Base-by-base conservation (phyloP, 2,329 filamentous ascomycete genomes). In the Pseudogymnoascus sp. region DNA sequence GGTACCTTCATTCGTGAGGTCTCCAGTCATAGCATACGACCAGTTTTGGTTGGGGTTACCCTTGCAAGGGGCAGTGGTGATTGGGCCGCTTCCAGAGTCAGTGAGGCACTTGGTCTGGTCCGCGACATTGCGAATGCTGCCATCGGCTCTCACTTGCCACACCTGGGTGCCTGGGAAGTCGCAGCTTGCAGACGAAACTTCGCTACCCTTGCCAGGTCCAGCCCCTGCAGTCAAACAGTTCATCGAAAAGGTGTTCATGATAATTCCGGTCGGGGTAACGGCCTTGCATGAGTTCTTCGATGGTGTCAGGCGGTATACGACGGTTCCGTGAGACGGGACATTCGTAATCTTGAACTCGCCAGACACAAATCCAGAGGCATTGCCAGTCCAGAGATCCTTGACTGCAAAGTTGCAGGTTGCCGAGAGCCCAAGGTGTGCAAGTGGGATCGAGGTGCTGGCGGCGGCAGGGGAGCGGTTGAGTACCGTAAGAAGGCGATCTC, bases 221-320 rank as follows among this genome's bases (percentile, higher is more conserved):
- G 41, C 41, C 15, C 41, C 41, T 47, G 24, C 24, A 4, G 76
- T 76, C 35, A 81, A 68, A 63, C 77, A 79, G 31, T 74, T 72
- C 8, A 75, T 68, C 1, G 76, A 78, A 21, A 72, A 75, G 0
- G 78, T 79, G 65, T 81, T 80, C 68, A 81, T 79, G 58, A 81
- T 75, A 66, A 78, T 74, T 4, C 79, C 79, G 0, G 78, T 81
- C 0, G 78, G 77, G 7, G 71, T 72, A 8, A 72, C 66, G 17
- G 65, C 64, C 15, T 65, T 64, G 36, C 61, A 60, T 15, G 57
- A 70, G 15, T 68, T 66, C 4, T 62, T 41, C 2, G 70, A 68
- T n/a, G 70, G 64, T 5, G 74, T 72, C 35, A 81, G 69, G 39
- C 78, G 73, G 63, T 75, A 76, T 10, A 80, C 75, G 6, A 44